Evolutionary conservation across 306 rosid species (phyloP).

Genomic region (Vachellia pachyceras): DNA sequence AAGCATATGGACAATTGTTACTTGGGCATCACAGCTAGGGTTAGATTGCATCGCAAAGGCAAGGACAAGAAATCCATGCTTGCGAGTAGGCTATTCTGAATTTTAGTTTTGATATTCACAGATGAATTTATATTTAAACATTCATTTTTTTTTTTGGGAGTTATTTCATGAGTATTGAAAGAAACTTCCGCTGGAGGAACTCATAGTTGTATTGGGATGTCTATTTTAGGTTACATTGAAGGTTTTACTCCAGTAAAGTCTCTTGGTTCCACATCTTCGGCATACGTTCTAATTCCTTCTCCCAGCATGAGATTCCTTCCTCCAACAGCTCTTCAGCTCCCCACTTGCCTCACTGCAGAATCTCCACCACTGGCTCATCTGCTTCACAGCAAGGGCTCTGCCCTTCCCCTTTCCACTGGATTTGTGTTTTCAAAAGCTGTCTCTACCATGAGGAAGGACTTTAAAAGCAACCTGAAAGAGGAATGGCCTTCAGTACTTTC

Average conservation of each 20-base stretch:
- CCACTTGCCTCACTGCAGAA: slow-evolving; percentile 97
- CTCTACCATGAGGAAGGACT: slow-evolving; percentile 86
- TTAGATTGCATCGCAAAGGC: not conserved
- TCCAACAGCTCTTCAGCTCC: slow-evolving; percentile 87
- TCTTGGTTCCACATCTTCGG: slow-evolving; percentile 84
- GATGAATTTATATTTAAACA: slow-evolving; percentile 5
- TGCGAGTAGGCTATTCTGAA: slow-evolving; percentile 4
- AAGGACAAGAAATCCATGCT: not conserved
- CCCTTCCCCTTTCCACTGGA: slow-evolving; percentile 91
- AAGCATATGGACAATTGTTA: not conserved
- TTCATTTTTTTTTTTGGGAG: slow-evolving; percentile 34
- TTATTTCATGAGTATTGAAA: slow-evolving; percentile 33
- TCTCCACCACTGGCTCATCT: slow-evolving; percentile 98
- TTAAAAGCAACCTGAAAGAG: slow-evolving; percentile 75
- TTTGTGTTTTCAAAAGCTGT: slow-evolving; percentile 93
- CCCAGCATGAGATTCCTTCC: slow-evolving; percentile 98
- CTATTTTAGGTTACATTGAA: slow-evolving; percentile 67
- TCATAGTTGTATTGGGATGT: slow-evolving; percentile 54
- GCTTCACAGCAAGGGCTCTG: slow-evolving; percentile 98
- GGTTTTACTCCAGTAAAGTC: slow-evolving; percentile 98
- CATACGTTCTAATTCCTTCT: slow-evolving; percentile 88
- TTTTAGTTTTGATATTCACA: slow-evolving; percentile 14
- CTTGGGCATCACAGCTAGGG: not conserved
- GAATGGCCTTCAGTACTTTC: slow-evolving; percentile 95
- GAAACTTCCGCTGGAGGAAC: slow-evolving; percentile 51